Evolutionary conservation across 768 basidiomycete genomes (phyloP).

Genomic region (Crassisporium funariophilum): DNA sequence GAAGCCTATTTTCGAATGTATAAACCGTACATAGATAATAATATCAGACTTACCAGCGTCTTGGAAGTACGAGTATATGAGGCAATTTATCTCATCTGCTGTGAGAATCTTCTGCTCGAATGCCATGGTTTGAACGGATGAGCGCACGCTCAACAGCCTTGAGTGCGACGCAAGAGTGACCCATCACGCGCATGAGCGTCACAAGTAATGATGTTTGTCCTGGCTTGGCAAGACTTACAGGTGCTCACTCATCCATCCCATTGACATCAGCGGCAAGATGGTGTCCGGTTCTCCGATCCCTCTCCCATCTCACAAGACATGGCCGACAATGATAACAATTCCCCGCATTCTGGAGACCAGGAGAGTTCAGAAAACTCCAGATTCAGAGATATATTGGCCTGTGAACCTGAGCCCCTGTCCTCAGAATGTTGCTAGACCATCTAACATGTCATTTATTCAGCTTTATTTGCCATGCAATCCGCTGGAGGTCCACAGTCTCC

Average conservation of each 20-base stretch:
- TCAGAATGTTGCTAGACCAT: not conserved
- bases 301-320: conserved; percentile 9
- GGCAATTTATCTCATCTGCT: conserved; percentile 83
- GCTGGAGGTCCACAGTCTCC: conserved; percentile 20
- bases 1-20: conserved; percentile 53
- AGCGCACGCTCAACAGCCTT: conserved; percentile 18
- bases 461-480: conserved; percentile 34
- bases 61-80: conserved; percentile 81
- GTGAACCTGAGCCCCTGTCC: conserved; percentile 12
- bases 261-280: conserved; percentile 13
- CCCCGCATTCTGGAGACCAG: conserved; percentile 4
- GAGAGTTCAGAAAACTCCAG: too few relatives aligned
- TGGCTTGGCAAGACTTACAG: conserved; percentile 12
- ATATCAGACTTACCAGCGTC: conserved; percentile 62
- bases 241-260: conserved; percentile 7
- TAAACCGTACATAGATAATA: conserved; percentile 3
- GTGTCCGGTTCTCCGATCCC: not conserved
- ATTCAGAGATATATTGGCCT: conserved; percentile 22
- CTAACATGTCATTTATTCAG: conserved; percentile 20
- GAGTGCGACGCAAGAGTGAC: conserved; percentile 19
- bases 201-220: conserved; percentile 14
- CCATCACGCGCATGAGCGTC: conserved; percentile 11
- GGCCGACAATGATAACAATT: conserved; percentile 12
- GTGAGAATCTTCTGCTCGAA: conserved; percentile 61
- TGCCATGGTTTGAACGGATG: conserved; percentile 31